phyloP scores from a whole-genome alignment of 2,329 filamentous ascomycete species.

The Fusarium sp. region DNA sequence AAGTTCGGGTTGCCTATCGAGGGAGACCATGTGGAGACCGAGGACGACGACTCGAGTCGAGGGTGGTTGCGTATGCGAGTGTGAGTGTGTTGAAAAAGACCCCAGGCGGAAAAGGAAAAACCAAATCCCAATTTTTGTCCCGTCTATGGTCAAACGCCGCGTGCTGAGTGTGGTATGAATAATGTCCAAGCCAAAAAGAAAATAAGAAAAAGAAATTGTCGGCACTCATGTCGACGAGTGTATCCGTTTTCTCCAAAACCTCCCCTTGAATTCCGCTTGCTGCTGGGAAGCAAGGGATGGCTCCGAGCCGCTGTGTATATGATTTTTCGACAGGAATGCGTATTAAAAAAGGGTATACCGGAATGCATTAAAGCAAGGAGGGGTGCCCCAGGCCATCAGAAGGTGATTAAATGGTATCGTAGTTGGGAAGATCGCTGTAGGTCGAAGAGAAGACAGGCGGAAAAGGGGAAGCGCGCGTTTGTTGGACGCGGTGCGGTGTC shows the following conservation, averaged over 20 bases:
- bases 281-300: constrained; percentile 55
- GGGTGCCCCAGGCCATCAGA: constrained; percentile 32
- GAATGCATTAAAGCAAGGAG: constrained; percentile 46
- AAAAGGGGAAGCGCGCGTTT: constrained; percentile 20
- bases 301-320: constrained; percentile 53
- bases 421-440: constrained; percentile 37
- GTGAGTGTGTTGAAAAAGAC: constrained; percentile 1
- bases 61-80: constrained; percentile 7
- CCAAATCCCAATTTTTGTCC: constrained; percentile 37
- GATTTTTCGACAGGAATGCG: constrained; percentile 48
- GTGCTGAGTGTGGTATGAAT: constrained; percentile 32
- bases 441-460: constrained; percentile 35
- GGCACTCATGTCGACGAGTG: constrained; percentile 26
- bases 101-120: constrained; percentile 26
- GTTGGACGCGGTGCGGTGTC: constrained; percentile 17
- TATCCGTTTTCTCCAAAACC: constrained; percentile 32
- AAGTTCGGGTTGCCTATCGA: constrained; percentile 16
- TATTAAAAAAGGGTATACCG: constrained; percentile 50
- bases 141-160: constrained; percentile 52
- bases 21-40: constrained; percentile 19
- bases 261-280: constrained; percentile 46
- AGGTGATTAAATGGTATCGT: constrained; percentile 41
- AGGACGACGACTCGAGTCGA: constrained; percentile 2
- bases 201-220: constrained; percentile 17
- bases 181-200: constrained; percentile 26